A percentile compares a stretch with the other conserved stretches of the same genome.
Conservation (phyloP, 2,329 filamentous ascomycete genomes). For the Corynespora cassiicola region DNA sequence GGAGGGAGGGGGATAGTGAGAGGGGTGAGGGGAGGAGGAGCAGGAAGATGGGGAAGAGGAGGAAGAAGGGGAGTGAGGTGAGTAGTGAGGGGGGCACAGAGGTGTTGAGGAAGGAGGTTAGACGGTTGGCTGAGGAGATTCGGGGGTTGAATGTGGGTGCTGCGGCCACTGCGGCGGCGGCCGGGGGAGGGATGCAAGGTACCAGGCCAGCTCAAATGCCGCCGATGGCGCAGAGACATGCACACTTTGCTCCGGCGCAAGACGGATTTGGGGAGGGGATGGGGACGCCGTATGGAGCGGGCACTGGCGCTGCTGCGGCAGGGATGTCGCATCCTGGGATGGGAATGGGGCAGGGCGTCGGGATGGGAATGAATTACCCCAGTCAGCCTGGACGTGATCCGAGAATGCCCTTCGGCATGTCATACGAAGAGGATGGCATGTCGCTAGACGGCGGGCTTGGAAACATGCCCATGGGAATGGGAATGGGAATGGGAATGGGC, state of each 20-base stretch:
- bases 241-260: not conserved
- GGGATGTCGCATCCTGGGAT: not conserved
- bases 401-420: not conserved
- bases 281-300: not conserved
- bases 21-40: slow-evolving; percentile 13
- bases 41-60: slow-evolving; percentile 9
- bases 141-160: slow-evolving; percentile 6
- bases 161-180: too few species aligned
- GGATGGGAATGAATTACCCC: not conserved
- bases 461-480: slow-evolving; percentile 1
- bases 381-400: not conserved
- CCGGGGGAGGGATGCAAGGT: slow-evolving; percentile 9
- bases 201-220: not conserved
- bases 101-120: slow-evolving; percentile 13
- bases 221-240: slow-evolving; percentile 4
- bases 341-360: not conserved
- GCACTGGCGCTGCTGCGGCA: not conserved
- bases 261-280: not conserved
- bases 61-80: slow-evolving; percentile 7
- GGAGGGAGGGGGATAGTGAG: slow-evolving; percentile 28
- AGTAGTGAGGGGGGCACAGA: slow-evolving; percentile 3
- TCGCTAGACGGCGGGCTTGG: not conserved
- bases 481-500: slow-evolving; percentile 5
- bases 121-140: slow-evolving; percentile 18
- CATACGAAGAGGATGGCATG: not conserved